Evolutionary conservation across 2,329 filamentous ascomycete genomes (phyloP).

Genomic region (Gnomoniopsis sp.): DNA sequence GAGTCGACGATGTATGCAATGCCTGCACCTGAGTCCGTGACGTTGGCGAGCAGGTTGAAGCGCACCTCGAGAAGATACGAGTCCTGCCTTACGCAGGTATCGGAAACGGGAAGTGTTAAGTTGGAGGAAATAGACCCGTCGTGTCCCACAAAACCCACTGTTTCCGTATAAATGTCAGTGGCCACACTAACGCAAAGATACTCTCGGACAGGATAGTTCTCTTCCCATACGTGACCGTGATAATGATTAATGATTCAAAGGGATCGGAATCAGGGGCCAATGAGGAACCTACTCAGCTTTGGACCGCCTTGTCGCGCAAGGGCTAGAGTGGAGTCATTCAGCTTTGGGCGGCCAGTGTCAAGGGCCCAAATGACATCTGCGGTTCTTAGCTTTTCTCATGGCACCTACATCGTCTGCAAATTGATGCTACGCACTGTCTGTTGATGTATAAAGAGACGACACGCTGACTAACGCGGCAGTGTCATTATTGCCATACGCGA

Average conservation of each 20-base stretch:
- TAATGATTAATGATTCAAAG: no score
- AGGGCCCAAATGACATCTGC: background rate
- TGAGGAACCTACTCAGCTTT: background rate
- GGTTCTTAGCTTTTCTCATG: no score
- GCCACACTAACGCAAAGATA: background rate
- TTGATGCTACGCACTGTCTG: background rate
- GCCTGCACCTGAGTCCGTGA: constrained; percentile 34
- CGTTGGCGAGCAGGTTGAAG: constrained; percentile 40
- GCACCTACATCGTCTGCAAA: no score
- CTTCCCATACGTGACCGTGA: no score
- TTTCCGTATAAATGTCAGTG: background rate
- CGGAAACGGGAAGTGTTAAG: background rate
- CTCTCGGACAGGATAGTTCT: no score
- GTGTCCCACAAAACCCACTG: background rate
- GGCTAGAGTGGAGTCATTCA: background rate
- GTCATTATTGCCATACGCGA: background rate
- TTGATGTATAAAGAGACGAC: background rate
- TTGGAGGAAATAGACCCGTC: constrained; percentile 1
- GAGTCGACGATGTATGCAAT: constrained; percentile 44
- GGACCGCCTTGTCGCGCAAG: background rate
- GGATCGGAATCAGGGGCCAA: no score
- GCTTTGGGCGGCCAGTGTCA: background rate
- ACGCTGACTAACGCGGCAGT: background rate
- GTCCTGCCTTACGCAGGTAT: background rate
- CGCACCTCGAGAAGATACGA: constrained; percentile 43